Conservation (phyloP, 192 early-diverging fungal genomes). For the Glomus cerebriforme region DNA sequence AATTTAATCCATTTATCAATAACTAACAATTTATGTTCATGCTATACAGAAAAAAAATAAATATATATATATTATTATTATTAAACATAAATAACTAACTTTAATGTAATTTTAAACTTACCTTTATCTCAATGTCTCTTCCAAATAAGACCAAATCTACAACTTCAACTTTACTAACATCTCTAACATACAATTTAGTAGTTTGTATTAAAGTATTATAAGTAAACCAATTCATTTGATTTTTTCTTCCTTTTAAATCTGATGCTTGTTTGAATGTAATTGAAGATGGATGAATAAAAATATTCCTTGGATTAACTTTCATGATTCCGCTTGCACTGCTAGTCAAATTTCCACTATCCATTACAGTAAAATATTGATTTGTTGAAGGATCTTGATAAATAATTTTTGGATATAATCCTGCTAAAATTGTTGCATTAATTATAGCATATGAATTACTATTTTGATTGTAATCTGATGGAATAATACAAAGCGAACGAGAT, state of each 20-base stretch:
- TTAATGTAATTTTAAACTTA: conserved; percentile 19
- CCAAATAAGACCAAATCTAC: conserved; percentile 53
- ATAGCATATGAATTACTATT: conserved; percentile 48
- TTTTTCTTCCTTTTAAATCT: conserved; percentile 23
- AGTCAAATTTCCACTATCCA: not conserved
- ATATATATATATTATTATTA: no score
- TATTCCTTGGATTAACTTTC: conserved; percentile 43
- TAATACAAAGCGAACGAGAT: conserved; percentile 39
- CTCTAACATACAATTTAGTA: conserved; percentile 55
- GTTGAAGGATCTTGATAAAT: conserved; percentile 43
- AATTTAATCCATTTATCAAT: conserved; percentile 58
- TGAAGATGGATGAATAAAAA: conserved; percentile 84
- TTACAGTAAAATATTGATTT: conserved; percentile 39
- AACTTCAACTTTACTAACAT: conserved; percentile 46
- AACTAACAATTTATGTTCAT: conserved; percentile 29
- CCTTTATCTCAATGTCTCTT: conserved; percentile 48
- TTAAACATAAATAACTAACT: not conserved
- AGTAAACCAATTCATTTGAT: conserved; percentile 47
- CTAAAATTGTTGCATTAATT: conserved; percentile 73
- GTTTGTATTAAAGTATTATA: conserved; percentile 57
- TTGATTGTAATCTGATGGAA: conserved; percentile 46
- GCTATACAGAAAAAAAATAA: conserved; percentile 1
- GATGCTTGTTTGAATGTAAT: conserved; percentile 39
- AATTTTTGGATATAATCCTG: conserved; percentile 85
- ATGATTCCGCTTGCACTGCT: conserved; percentile 20